These are phyloP conservation scores for Penicillium sp. DNA, from an alignment of 2,329 filamentous ascomycete genomes.

Conservation along the genomic window DNA sequence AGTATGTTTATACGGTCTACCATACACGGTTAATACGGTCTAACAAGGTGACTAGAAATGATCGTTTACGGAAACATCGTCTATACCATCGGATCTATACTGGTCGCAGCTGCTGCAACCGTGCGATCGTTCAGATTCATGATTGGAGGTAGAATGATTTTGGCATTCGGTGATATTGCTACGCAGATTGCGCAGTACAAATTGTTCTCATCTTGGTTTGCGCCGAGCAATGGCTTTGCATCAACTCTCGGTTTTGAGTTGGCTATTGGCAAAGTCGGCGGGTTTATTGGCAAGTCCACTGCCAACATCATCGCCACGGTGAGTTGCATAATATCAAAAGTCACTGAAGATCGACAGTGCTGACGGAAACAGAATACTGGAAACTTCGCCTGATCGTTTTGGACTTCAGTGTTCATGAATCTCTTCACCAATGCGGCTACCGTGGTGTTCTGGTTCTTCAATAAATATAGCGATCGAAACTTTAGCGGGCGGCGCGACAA, in stretches of 20 bases:
- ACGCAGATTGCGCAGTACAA: constrained; percentile 66
- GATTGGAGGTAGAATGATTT: constrained; percentile 57
- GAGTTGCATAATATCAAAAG: background rate
- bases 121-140: constrained; percentile 60
- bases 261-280: constrained; percentile 58
- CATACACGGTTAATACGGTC: no score
- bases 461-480: constrained; percentile 49
- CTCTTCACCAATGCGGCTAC: constrained; percentile 61
- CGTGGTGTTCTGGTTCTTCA: constrained; percentile 57
- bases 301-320: constrained; percentile 59
- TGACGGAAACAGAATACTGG: constrained; percentile 48
- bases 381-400: constrained; percentile 63
- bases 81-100: constrained; percentile 58
- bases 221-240: constrained; percentile 61
- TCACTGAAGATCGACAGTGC: background rate
- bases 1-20: constrained; percentile 28
- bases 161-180: constrained; percentile 61
- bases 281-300: constrained; percentile 60
- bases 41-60: constrained; percentile 35
- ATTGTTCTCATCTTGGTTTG: constrained; percentile 65
- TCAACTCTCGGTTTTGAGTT: constrained; percentile 62
- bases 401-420: constrained; percentile 65
- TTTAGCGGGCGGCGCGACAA: constrained; percentile 53
- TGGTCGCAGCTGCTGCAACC: constrained; percentile 59
- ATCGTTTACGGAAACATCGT: constrained; percentile 63